These are phyloP conservation scores for Bryum argenteum DNA, from an alignment of 225 moss, liverwort and hornwort genomes.

Conservation along the genomic window DNA sequence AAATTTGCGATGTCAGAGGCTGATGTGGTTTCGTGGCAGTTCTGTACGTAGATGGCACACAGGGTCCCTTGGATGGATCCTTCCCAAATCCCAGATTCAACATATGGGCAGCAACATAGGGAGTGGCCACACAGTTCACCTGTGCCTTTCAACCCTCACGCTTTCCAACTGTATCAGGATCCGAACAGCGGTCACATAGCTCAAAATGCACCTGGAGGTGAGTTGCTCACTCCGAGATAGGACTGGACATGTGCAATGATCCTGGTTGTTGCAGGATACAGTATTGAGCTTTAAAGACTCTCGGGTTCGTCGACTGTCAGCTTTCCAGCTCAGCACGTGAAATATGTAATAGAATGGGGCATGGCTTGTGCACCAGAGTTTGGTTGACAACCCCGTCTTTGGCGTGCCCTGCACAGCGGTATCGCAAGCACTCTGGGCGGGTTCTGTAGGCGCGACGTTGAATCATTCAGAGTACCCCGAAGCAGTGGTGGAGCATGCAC, in stretches of 20 bases:
- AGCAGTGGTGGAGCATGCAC: constrained; percentile 4
- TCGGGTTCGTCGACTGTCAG: neutral
- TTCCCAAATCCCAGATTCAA: neutral
- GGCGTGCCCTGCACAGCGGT: neutral
- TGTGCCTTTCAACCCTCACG: too few species aligned
- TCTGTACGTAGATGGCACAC: too few species aligned
- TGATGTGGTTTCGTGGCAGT: too few species aligned
- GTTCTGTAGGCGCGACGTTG: neutral
- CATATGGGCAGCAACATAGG: neutral
- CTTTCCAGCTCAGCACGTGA: neutral
- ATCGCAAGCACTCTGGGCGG: neutral
- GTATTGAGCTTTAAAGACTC: neutral
- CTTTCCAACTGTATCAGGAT: too few species aligned
- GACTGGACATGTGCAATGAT: neutral
- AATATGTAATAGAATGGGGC: neutral
- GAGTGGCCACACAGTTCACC: neutral
- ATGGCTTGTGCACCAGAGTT: neutral
- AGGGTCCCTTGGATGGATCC: neutral
- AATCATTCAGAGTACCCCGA: neutral
- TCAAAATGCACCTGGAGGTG: neutral
- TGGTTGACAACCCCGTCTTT: too few species aligned
- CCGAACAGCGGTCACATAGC: neutral
- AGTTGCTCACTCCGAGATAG: neutral
- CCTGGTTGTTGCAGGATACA: neutral
- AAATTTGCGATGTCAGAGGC: too few species aligned